These are phyloP conservation scores for Cercophora newfieldiana DNA, from an alignment of 495 filamentous ascomycete species.

Conservation along the genomic window DNA sequence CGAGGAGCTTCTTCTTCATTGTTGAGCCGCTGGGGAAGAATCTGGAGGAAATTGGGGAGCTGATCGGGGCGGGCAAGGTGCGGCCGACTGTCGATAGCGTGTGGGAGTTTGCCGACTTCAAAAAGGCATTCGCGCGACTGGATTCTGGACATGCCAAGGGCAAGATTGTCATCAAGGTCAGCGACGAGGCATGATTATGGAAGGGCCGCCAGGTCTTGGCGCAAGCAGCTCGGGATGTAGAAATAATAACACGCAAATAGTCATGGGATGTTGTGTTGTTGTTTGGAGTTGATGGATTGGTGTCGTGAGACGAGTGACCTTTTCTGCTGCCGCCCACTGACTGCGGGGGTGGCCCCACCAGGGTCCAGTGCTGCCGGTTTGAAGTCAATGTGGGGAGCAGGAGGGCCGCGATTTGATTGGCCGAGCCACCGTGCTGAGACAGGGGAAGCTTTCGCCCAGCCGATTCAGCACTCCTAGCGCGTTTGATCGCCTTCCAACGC, in stretches of 20 bases:
- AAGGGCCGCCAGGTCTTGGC: background rate
- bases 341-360: slow-evolving; percentile 7
- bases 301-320: background rate
- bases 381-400: slow-evolving; percentile 18
- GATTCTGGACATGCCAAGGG: slow-evolving; percentile 63
- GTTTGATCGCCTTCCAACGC: slow-evolving; percentile 33
- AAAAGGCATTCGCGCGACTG: slow-evolving; percentile 64
- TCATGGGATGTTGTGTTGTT: background rate
- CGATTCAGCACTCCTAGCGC: slow-evolving; percentile 10
- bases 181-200: slow-evolving; percentile 24
- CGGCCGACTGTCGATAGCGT: slow-evolving; percentile 60
- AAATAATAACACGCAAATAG: background rate
- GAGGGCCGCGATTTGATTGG: slow-evolving; percentile 18
- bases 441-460: slow-evolving; percentile 8
- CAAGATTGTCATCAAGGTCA: slow-evolving; percentile 62
- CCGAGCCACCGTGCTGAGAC: slow-evolving; percentile 14
- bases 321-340: slow-evolving; percentile 46
- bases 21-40: slow-evolving; percentile 66
- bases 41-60: slow-evolving; percentile 55
- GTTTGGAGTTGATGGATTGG: background rate
- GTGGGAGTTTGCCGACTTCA: slow-evolving; percentile 61
- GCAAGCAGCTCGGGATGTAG: background rate
- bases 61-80: slow-evolving; percentile 63
- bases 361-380: slow-evolving; percentile 23
- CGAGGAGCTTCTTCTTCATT: slow-evolving; percentile 42